phyloP scores from a whole-genome alignment of 225 moss, liverwort and hornwort species.

The Asterella californica region DNA sequence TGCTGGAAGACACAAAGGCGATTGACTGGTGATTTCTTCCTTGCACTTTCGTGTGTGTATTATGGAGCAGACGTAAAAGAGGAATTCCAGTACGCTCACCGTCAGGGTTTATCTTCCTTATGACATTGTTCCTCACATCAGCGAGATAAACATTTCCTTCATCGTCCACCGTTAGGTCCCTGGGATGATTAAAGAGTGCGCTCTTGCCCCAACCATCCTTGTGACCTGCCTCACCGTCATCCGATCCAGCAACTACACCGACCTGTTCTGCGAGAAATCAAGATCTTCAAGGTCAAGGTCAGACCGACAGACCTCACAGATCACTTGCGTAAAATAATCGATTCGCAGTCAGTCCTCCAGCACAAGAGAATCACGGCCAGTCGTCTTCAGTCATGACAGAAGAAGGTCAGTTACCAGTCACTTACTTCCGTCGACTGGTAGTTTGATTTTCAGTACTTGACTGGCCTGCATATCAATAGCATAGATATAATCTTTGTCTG shows the following conservation, averaged over 20 bases:
- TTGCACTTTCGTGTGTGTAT: not conserved
- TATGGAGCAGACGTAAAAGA: not conserved
- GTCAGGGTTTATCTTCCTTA: conserved; percentile 55
- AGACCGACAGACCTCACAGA: not conserved
- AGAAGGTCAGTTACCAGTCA: not conserved
- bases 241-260: conserved; percentile 36
- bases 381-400: too few species aligned
- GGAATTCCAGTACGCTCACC: conserved; percentile 25
- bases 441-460: conserved; percentile 23
- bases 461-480: conserved; percentile 28
- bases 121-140: conserved; percentile 47
- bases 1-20: not conserved
- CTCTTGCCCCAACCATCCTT: conserved; percentile 49
- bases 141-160: conserved; percentile 66
- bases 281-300: not conserved
- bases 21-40: too few species aligned
- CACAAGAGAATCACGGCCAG: not conserved
- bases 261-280: not conserved
- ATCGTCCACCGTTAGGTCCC: conserved; percentile 51
- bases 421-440: conserved; percentile 25
- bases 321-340: not conserved
- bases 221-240: conserved; percentile 46
- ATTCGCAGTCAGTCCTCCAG: not conserved
- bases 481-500: conserved; percentile 18
- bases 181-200: conserved; percentile 55